phyloP scores from a whole-genome alignment of 805 yeast species.

The Cyberlindnera misumaiensis region DNA sequence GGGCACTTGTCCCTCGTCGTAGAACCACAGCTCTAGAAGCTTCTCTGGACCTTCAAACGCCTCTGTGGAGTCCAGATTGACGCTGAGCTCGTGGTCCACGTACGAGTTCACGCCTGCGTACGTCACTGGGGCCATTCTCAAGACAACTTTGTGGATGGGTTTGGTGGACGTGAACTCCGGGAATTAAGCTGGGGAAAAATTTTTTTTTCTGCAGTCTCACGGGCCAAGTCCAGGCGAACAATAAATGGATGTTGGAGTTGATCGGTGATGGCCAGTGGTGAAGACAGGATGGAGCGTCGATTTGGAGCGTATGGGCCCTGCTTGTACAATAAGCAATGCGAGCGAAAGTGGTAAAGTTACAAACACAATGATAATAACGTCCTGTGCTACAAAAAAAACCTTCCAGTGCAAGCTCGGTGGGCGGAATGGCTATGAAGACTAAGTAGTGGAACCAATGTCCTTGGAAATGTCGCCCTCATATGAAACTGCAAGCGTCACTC shows the following conservation, averaged over 20 bases:
- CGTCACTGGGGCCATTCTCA: conserved; percentile 27
- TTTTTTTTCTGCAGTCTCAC: not conserved
- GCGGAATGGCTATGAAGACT: no score
- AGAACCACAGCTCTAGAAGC: conserved; percentile 84
- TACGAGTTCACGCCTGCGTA: conserved; percentile 37
- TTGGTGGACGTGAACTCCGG: not conserved
- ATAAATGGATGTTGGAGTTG: not conserved
- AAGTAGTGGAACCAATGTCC: no score
- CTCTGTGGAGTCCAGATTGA: conserved; percentile 74
- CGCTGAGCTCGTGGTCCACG: conserved; percentile 76
- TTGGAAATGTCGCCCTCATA: conserved; percentile 1
- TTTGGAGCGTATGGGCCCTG: no score
- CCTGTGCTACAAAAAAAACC: not conserved
- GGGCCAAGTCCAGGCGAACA: not conserved
- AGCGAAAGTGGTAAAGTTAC: no score
- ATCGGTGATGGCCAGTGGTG: no score
- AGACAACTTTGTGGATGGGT: not conserved
- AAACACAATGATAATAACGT: no score
- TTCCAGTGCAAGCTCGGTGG: no score
- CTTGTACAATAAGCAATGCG: no score
- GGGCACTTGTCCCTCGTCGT: conserved; percentile 32
- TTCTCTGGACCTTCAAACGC: conserved; percentile 99
- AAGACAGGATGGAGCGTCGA: no score
- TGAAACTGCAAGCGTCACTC: conserved; percentile 2
- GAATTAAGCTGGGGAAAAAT: not conserved